These are phyloP conservation scores for Toxoplasma gondii DNA, from an alignment of 169 alveolate genomes.

Conservation along the genomic window DNA sequence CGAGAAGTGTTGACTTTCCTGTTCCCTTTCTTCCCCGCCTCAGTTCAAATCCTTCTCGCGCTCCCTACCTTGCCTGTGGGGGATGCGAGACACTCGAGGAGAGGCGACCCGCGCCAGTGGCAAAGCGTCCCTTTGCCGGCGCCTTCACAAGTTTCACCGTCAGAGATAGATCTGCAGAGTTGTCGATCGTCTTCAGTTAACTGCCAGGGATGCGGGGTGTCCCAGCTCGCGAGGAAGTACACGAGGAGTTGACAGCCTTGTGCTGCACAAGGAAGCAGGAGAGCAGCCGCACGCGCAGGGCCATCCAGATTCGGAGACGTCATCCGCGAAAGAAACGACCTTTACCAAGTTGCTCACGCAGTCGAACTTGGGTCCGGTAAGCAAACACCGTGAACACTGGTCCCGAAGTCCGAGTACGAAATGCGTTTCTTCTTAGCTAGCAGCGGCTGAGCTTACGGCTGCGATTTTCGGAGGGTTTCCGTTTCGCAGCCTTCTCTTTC, in stretches of 20 bases:
- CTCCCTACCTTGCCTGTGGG: slow-evolving; percentile 65
- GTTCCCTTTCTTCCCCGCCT: too few species aligned
- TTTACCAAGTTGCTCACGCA: too few species aligned
- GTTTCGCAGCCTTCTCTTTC: too few species aligned
- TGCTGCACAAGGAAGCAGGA: slow-evolving; percentile 6
- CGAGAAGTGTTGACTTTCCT: too few species aligned
- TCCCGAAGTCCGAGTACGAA: too few species aligned
- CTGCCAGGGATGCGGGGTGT: slow-evolving; percentile 60
- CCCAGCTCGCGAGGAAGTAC: slow-evolving; percentile 55
- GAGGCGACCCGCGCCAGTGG: neutral
- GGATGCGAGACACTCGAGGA: slow-evolving; percentile 49
- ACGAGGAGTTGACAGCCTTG: slow-evolving; percentile 42
- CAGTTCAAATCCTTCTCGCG: too few species aligned
- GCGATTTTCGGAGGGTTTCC: too few species aligned
- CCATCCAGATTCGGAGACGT: neutral
- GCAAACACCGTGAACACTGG: too few species aligned
- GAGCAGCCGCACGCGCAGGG: neutral
- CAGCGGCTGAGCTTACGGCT: too few species aligned
- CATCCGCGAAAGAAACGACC: neutral
- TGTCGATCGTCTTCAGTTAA: slow-evolving; percentile 51
- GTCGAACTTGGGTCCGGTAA: too few species aligned
- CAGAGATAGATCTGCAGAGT: neutral
- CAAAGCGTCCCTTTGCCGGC: slow-evolving; percentile 5
- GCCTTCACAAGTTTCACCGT: neutral
- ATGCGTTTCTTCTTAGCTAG: too few species aligned